A percentile compares a stretch with the other conserved stretches of the same genome.
Conservation (phyloP, 495 filamentous ascomycete genomes). For the Diplogelasinospora grovesii region DNA sequence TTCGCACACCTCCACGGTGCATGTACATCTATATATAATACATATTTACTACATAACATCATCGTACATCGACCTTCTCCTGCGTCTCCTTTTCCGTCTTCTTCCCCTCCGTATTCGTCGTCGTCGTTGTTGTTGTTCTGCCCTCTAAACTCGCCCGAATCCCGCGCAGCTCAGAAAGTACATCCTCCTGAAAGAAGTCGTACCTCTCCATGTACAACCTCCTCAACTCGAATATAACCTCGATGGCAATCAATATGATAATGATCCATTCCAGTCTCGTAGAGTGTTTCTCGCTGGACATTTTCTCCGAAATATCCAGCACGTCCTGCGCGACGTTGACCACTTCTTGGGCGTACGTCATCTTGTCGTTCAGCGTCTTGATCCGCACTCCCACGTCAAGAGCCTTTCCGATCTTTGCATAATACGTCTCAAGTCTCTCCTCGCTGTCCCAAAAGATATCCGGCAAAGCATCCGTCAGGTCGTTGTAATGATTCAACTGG, state of each 20-base stretch:
- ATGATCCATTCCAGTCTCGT: slow-evolving; percentile 94
- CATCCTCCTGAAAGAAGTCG: slow-evolving; percentile 19
- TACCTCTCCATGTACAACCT: slow-evolving; percentile 40
- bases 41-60: background rate
- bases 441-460: slow-evolving; percentile 98
- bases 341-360: slow-evolving; percentile 96
- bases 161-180: slow-evolving; percentile 14
- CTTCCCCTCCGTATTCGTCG: background rate
- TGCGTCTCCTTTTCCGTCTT: too few species aligned
- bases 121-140: background rate
- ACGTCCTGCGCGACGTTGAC: slow-evolving; percentile 86
- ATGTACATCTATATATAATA: background rate
- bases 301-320: slow-evolving; percentile 82
- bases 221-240: slow-evolving; percentile 62
- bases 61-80: too few species aligned
- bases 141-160: slow-evolving; percentile 13
- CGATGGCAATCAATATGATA: slow-evolving; percentile 85
- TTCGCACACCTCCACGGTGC: background rate
- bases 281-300: slow-evolving; percentile 82
- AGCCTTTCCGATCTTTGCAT: slow-evolving; percentile 83
- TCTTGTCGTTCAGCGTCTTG: slow-evolving; percentile 87
- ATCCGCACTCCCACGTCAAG: slow-evolving; percentile 92
- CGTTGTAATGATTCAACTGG: slow-evolving; percentile 93
- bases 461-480: slow-evolving; percentile 89
- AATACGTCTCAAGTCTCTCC: slow-evolving; percentile 82